Evolutionary conservation across 2,329 filamentous ascomycete genomes (phyloP).

Genomic region (Pezicula neosporulosa): DNA sequence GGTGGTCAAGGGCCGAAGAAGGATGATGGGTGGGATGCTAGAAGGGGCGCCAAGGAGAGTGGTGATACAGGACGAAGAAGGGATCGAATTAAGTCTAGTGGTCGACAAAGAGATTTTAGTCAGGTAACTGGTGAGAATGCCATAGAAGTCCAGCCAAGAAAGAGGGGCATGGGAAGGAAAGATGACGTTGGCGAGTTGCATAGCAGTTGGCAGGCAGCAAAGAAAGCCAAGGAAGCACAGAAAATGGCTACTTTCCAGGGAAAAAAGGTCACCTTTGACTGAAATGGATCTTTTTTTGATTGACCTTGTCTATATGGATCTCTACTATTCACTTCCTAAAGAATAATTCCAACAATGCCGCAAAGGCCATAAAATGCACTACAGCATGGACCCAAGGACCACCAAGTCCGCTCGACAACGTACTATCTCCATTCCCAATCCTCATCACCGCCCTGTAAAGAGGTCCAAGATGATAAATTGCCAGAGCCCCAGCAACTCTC

Average conservation of each 20-base stretch:
- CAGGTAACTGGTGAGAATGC: slow-evolving; percentile 24
- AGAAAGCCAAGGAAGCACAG: slow-evolving; percentile 54
- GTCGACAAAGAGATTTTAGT: slow-evolving; percentile 2
- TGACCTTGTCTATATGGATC: no score
- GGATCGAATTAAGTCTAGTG: slow-evolving; percentile 6
- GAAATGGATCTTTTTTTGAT: no score
- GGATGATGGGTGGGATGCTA: slow-evolving; percentile 55
- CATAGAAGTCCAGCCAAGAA: slow-evolving; percentile 20
- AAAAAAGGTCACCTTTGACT: slow-evolving; percentile 51
- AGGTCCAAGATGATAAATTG: slow-evolving; percentile 32
- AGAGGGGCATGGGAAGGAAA: slow-evolving; percentile 31
- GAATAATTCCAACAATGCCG: no score
- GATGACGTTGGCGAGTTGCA: slow-evolving; percentile 53
- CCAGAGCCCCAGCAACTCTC: slow-evolving; percentile 29
- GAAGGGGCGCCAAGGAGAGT: slow-evolving; percentile 44
- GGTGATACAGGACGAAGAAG: slow-evolving; percentile 7
- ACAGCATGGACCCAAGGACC: slow-evolving; percentile 22
- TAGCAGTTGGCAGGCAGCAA: slow-evolving; percentile 57
- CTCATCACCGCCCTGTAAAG: slow-evolving; percentile 22
- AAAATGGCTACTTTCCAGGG: slow-evolving; percentile 51
- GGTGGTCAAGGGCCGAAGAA: slow-evolving; percentile 21
- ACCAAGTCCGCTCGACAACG: slow-evolving; percentile 12
- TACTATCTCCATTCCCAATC: slow-evolving; percentile 5
- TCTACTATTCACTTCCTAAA: no score
- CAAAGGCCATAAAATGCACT: slow-evolving; percentile 14